Base-by-base conservation (phyloP, 2,329 filamentous ascomycete genomes). In the Arthrobotrys sinensis region DNA sequence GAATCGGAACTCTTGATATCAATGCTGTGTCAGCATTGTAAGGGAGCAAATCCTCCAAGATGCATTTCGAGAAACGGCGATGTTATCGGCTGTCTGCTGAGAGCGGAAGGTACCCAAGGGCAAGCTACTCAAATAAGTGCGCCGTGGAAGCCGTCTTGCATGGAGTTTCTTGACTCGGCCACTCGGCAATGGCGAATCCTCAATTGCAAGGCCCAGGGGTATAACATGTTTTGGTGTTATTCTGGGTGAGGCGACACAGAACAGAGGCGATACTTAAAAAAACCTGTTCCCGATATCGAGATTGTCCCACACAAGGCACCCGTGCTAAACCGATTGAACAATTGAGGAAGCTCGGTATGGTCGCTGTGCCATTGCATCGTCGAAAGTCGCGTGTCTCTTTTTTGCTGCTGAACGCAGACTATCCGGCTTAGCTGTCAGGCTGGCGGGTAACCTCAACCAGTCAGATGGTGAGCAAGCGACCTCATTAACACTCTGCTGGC, bases 161-260 rank as follows among this genome's bases (percentile, higher is more conserved):
- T 77, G 38, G 66, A 77, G 73, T 77, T 77, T 62, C 73, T 77
- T 11, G 57, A 71, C 73, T 77, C 48, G 65, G 73, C 50, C 66
- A 46, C 65, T 65, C 73, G 73, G 73, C 73, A 67, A 60, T 71
- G 48, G 60, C 73, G 72, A 76, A 50, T 40, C 19, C 53, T 24
- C 46, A 28, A 28, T 28, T 28, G 24, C 24, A 68, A 62, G 55
- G 32, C 55, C 72, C 53, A 52, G 65, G 72, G 64, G 45, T 40
- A 4, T 28, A 28, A 4, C 24, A 28, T 28, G 63, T 70, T 67
- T 67, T 36, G 55, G 19, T 60, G 36, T 60, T 60, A 43, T 60
- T 60, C 19, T 60, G 55, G 50, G 60, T 70, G 52, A 77, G 73
- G 73, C 73, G 48, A 71, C 73, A 77, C 73, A 66, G 38, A 7